Conservation (phyloP, 768 basidiomycete genomes). For the Hericium coralloides region DNA sequence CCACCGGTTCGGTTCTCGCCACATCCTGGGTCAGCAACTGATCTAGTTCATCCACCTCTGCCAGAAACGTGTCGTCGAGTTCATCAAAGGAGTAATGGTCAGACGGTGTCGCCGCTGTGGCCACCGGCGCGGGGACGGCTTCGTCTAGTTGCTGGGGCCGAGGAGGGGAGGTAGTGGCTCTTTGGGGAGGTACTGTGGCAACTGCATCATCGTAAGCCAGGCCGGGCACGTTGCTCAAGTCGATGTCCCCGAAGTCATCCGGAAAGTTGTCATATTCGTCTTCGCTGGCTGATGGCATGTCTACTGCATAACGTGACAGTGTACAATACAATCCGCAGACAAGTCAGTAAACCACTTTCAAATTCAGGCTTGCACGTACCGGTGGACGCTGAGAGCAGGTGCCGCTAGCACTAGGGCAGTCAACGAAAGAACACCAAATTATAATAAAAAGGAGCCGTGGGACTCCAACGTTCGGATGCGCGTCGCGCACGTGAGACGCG, state of each 20-base stretch:
- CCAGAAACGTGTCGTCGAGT: conserved; percentile 14
- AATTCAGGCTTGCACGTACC: not conserved
- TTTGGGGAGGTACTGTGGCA: not conserved
- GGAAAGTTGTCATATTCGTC: conserved; percentile 48
- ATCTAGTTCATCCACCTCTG: conserved; percentile 4
- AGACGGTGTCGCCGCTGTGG: not conserved
- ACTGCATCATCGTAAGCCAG: conserved; percentile 10
- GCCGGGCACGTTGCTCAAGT: conserved; percentile 32
- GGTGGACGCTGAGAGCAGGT: not conserved
- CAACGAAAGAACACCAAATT: too few relatives aligned
- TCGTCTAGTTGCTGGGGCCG: conserved; percentile 19
- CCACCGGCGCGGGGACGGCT: not conserved
- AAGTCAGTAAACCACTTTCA: not conserved
- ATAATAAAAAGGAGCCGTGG: too few relatives aligned
- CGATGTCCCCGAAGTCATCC: conserved; percentile 43
- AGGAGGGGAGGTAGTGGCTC: too few relatives aligned
- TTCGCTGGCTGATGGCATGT: conserved; percentile 1
- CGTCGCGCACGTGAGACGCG: too few relatives aligned
- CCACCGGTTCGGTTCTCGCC: not conserved
- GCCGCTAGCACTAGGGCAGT: not conserved
- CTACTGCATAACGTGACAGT: not conserved
- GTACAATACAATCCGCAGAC: too few relatives aligned
- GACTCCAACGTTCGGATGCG: too few relatives aligned
- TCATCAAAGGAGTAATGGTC: conserved; percentile 21
- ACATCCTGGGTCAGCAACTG: not conserved